Percentiles rank a stretch among this genome's conserved stretches.
Evolutionary conservation across 163 green algal species (phyloP).

Genomic region (Chloromonas sp.): DNA sequence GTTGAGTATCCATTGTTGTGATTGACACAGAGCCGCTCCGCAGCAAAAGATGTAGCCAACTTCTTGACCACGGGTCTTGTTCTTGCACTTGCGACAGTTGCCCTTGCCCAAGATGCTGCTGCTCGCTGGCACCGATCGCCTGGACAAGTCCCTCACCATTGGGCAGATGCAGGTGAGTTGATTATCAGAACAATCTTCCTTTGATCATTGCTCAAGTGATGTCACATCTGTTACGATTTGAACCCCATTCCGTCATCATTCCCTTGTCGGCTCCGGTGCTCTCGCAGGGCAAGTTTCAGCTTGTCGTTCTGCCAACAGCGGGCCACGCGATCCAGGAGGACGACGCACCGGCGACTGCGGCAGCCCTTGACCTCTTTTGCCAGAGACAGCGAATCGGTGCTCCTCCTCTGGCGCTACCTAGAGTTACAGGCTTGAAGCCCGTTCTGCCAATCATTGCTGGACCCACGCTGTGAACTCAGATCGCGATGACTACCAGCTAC

Average conservation of each 20-base stretch:
- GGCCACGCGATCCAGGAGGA: conserved; percentile 84
- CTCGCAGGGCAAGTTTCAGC: conserved; percentile 84
- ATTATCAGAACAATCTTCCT: neutral
- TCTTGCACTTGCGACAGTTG: conserved; percentile 35
- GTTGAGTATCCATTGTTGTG: neutral
- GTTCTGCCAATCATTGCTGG: conserved; percentile 51
- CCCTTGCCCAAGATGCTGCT: conserved; percentile 73
- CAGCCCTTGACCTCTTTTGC: conserved; percentile 62
- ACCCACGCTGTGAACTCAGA: conserved; percentile 3
- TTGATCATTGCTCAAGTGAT: neutral
- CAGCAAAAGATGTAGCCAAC: no score
- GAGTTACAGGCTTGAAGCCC: conserved; percentile 27
- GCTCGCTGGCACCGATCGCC: conserved; percentile 82
- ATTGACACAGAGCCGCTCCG: no score
- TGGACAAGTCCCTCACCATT: conserved; percentile 86
- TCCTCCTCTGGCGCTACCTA: conserved; percentile 37
- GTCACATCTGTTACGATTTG: neutral
- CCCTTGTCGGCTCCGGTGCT: neutral
- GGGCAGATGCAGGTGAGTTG: conserved; percentile 83
- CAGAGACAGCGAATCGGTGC: conserved; percentile 66
- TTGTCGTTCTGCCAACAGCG: conserved; percentile 74
- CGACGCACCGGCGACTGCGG: conserved; percentile 54
- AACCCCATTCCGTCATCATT: neutral
- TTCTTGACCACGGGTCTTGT: no score
- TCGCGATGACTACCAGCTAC: no score